Evolutionary conservation across 768 basidiomycete species (phyloP).

Genomic region (Leccinum variicolor): DNA sequence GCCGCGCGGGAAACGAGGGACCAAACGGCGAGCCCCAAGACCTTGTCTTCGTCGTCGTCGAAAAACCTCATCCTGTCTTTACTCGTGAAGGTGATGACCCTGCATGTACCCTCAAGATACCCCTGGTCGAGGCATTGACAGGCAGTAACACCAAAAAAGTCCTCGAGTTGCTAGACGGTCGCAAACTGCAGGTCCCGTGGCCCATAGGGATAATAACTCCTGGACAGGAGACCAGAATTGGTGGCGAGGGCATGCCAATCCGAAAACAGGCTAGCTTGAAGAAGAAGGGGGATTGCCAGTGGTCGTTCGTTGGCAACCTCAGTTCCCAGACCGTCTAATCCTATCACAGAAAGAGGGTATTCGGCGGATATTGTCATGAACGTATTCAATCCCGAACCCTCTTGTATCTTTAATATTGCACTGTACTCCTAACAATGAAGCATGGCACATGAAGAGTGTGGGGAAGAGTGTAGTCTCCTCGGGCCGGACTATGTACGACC

Average conservation of each 20-base stretch:
- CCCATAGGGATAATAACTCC: constrained; percentile 75
- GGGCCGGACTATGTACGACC: no score
- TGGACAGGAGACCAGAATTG: constrained; percentile 63
- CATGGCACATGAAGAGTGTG: background rate
- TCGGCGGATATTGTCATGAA: constrained; percentile 56
- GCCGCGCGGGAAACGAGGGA: constrained; percentile 78
- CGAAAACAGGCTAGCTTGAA: constrained; percentile 68
- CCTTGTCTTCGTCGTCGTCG: constrained; percentile 96
- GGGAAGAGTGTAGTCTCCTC: background rate
- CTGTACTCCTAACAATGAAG: constrained; percentile 8
- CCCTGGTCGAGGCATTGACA: constrained; percentile 81
- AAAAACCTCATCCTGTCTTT: constrained; percentile 82
- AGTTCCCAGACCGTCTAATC: constrained; percentile 78
- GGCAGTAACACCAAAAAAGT: constrained; percentile 52
- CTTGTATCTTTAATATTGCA: constrained; percentile 7
- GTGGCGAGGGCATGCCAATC: constrained; percentile 89
- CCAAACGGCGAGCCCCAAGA: constrained; percentile 70
- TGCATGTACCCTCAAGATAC: constrained; percentile 52
- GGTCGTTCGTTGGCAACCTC: constrained; percentile 76
- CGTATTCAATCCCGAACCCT: background rate
- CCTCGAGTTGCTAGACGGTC: constrained; percentile 75
- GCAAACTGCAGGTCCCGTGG: constrained; percentile 63
- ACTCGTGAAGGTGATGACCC: constrained; percentile 83
- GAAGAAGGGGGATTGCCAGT: constrained; percentile 86
- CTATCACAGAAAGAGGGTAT: constrained; percentile 78